A percentile compares a stretch with the other conserved stretches of the same genome.
Evolutionary conservation across 306 rosid genomes (phyloP).

Genomic region (Boehmeria nivea): DNA sequence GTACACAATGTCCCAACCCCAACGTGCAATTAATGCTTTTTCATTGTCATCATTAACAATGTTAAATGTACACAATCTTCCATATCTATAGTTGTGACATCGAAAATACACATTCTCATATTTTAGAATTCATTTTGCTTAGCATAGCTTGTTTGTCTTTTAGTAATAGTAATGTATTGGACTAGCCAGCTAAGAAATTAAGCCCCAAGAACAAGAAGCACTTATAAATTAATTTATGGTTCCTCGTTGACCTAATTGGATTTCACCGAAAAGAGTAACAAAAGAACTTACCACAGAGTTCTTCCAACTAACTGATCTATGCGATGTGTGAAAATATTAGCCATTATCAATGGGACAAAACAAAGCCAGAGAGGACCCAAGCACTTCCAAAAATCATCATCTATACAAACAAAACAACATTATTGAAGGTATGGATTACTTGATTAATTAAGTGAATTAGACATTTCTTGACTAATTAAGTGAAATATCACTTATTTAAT

Average conservation of each 20-base stretch:
- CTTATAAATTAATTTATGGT: conserved; percentile 4
- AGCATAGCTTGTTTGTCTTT: conserved; percentile 14
- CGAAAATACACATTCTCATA: not conserved
- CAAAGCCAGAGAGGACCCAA: no score
- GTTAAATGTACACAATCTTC: conserved; percentile 14
- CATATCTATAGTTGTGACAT: not conserved
- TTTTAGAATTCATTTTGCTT: not conserved
- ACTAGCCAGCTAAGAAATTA: conserved; percentile 9
- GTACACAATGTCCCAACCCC: conserved; percentile 19
- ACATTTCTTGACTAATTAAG: not conserved
- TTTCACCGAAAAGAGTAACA: not conserved
- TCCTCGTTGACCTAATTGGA: conserved; percentile 20
- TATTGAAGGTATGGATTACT: not conserved
- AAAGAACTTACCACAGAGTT: not conserved
- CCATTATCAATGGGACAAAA: not conserved
- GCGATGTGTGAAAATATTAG: not conserved
- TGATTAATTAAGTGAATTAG: no score
- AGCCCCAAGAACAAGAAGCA: conserved; percentile 6
- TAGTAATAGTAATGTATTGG: conserved; percentile 1
- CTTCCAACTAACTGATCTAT: no score
- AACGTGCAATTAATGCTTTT: conserved; percentile 14
- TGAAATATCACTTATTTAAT: not conserved
- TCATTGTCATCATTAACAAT: conserved; percentile 13
- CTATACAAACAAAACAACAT: not conserved
- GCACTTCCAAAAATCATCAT: not conserved